Percentiles rank a stretch among this genome's conserved stretches.
These are phyloP conservation scores for Daedaleopsis nitida DNA, from an alignment of 768 basidiomycete genomes.

Conservation along the genomic window DNA sequence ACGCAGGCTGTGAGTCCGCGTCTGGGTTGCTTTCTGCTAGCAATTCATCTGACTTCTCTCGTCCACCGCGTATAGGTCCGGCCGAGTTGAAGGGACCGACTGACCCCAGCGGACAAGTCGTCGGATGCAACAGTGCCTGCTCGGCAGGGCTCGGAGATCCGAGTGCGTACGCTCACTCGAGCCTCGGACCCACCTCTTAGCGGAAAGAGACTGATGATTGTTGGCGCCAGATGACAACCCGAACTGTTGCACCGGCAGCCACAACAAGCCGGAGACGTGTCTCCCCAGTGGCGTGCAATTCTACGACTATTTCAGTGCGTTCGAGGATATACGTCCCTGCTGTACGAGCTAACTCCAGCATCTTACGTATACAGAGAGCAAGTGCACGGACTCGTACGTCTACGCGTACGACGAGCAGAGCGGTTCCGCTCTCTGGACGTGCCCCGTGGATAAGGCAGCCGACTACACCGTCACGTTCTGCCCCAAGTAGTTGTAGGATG, in stretches of 20 bases:
- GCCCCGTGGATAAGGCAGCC: constrained; percentile 36
- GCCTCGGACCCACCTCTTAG: too few relatives aligned
- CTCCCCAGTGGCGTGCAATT: constrained; percentile 47
- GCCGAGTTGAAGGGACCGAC: constrained; percentile 34
- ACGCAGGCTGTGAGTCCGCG: constrained; percentile 29
- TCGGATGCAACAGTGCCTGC: constrained; percentile 49
- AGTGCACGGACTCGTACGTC: constrained; percentile 49
- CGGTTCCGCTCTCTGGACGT: constrained; percentile 49
- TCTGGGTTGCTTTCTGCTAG: too few relatives aligned
- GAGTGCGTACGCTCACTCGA: constrained; percentile 21
- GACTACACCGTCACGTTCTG: constrained; percentile 51
- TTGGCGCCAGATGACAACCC: constrained; percentile 46
- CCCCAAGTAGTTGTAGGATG: too few relatives aligned
- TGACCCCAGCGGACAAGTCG: constrained; percentile 36
- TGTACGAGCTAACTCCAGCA: not conserved
- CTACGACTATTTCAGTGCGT: constrained; percentile 51
- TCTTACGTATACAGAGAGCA: constrained; percentile 34
- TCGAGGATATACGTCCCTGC: not conserved
- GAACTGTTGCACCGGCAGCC: constrained; percentile 65
- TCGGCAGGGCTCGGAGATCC: constrained; percentile 38
- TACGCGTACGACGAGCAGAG: constrained; percentile 55
- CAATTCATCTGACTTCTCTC: too few relatives aligned
- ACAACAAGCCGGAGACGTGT: constrained; percentile 55
- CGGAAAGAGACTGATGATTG: too few relatives aligned
- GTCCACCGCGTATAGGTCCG: constrained; percentile 15